Evolutionary conservation across 306 rosid species (phyloP).

Genomic region (Ochetophila trinervis): DNA sequence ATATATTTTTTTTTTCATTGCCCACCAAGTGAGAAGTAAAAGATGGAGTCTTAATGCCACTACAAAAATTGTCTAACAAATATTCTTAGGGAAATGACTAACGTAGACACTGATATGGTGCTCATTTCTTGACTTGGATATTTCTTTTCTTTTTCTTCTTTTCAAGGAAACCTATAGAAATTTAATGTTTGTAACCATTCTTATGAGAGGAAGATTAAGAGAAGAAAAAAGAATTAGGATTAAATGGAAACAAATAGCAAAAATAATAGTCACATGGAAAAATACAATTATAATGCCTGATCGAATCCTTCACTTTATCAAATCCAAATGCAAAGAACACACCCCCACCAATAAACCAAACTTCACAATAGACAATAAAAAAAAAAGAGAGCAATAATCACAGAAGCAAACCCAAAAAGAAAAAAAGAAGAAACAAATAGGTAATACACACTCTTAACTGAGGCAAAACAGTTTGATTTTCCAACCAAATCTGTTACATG

Average conservation of each 20-base stretch:
- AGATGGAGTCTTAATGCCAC: too few relatives aligned
- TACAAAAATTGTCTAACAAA: too few relatives aligned
- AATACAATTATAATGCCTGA: not conserved
- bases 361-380: not conserved
- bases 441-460: constrained; percentile 16
- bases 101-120: too few relatives aligned
- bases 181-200: too few relatives aligned
- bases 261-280: not conserved
- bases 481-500: constrained; percentile 33
- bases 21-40: too few relatives aligned
- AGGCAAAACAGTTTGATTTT: constrained; percentile 9
- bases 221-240: too few relatives aligned
- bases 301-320: not conserved
- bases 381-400: not conserved
- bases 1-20: too few relatives aligned
- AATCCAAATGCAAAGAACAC: constrained; percentile 31
- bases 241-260: not conserved
- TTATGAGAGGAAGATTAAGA: too few relatives aligned
- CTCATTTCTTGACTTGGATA: too few relatives aligned
- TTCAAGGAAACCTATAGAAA: too few relatives aligned
- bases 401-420: not conserved
- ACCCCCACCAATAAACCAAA: constrained; percentile 36
- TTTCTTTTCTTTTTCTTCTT: too few relatives aligned
- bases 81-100: too few relatives aligned
- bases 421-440: constrained; percentile 21